A percentile compares a stretch with the other conserved stretches of the same genome.
phyloP scores from a whole-genome alignment of 768 basidiomycete genomes.

The Panus rudis region DNA sequence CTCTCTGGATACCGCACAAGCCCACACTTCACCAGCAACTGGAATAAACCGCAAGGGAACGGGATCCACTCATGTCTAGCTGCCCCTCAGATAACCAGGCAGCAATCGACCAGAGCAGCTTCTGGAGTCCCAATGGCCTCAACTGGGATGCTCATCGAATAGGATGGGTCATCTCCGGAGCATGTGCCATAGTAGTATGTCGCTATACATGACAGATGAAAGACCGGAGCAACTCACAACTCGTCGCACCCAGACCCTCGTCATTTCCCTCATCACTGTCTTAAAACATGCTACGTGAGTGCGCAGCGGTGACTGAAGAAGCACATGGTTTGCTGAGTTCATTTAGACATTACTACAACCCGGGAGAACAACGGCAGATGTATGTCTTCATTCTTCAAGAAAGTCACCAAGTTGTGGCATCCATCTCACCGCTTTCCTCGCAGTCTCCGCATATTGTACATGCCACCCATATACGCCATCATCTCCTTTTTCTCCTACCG shows the following conservation, averaged over 20 bases:
- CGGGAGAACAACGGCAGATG: conserved; percentile 75
- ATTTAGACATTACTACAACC: conserved; percentile 63
- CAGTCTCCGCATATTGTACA: conserved; percentile 75
- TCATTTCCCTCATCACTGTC: conserved; percentile 53
- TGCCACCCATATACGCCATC: conserved; percentile 77
- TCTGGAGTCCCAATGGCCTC: conserved; percentile 48
- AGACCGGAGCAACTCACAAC: background rate
- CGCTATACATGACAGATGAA: background rate
- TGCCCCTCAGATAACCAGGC: conserved; percentile 49
- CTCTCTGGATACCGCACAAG: background rate
- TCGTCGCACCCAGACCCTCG: conserved; percentile 38
- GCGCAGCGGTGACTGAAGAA: background rate
- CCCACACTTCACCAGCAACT: background rate
- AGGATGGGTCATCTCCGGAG: conserved; percentile 70
- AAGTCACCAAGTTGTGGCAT: background rate
- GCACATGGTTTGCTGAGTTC: background rate
- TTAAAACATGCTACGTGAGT: conserved; percentile 58
- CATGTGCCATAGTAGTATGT: conserved; percentile 49
- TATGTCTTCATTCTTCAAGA: conserved; percentile 21
- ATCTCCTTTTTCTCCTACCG: conserved; percentile 85
- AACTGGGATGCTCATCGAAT: conserved; percentile 61
- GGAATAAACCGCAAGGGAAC: conserved; percentile 5
- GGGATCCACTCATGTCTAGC: background rate
- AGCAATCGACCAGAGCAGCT: conserved; percentile 49
- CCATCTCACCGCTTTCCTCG: background rate